Evolutionary conservation across 306 rosid genomes (phyloP).

Genomic region (Citrullus mucosospermus): DNA sequence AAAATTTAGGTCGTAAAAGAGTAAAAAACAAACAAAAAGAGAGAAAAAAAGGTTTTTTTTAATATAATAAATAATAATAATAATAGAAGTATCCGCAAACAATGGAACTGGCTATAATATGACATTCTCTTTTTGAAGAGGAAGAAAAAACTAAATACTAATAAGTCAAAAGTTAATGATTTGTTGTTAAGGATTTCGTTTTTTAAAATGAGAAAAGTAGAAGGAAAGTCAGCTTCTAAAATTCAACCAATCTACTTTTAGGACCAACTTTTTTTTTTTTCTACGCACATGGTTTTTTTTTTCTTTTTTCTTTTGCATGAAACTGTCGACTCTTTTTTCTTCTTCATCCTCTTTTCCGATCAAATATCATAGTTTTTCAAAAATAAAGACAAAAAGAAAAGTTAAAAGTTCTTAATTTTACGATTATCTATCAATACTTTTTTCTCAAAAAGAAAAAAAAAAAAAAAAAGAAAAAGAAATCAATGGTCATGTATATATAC

Average conservation of each 20-base stretch:
- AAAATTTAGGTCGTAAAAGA: no score
- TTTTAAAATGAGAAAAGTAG: background rate
- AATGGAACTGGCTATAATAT: background rate
- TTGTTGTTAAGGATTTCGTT: background rate
- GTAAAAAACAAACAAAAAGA: background rate
- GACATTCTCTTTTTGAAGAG: background rate
- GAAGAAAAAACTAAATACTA: background rate
- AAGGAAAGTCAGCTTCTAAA: background rate
- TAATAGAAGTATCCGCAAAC: background rate
- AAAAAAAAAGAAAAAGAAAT: no score
- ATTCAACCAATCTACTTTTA: background rate
- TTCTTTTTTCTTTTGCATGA: background rate
- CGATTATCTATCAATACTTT: background rate
- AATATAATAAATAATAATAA: no score
- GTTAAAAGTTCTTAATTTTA: background rate
- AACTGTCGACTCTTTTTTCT: background rate
- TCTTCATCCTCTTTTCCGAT: background rate
- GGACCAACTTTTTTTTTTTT: background rate
- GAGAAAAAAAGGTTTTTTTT: no score
- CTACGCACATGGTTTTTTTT: background rate
- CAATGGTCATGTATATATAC: background rate
- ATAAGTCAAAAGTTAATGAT: background rate
- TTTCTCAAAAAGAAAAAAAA: no score
- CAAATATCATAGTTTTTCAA: background rate
- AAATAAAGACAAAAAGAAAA: background rate